phyloP scores from a whole-genome alignment of 2,329 filamentous ascomycete genomes.

The Monascus ruber region DNA sequence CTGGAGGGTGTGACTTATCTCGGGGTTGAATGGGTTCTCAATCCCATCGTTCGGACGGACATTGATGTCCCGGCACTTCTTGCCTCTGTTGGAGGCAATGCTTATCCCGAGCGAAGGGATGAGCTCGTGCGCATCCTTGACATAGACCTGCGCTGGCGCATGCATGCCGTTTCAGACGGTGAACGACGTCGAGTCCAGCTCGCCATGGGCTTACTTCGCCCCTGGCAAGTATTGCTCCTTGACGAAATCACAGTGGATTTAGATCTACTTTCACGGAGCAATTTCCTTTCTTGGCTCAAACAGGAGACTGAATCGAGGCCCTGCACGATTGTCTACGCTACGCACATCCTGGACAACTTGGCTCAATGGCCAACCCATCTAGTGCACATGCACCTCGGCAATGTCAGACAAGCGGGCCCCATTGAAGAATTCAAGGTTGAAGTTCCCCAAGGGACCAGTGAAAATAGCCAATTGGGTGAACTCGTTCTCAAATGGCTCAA shows the following conservation, averaged over 20 bases:
- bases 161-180: constrained; percentile 91
- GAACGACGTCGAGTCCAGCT: constrained; percentile 86
- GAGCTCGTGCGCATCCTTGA: constrained; percentile 82
- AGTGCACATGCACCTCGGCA: constrained; percentile 87
- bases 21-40: constrained; percentile 94
- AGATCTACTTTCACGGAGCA: constrained; percentile 71
- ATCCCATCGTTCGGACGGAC: constrained; percentile 89
- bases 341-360: constrained; percentile 91
- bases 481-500: constrained; percentile 80
- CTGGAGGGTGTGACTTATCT: constrained; percentile 95
- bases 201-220: constrained; percentile 85
- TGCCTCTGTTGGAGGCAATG: constrained; percentile 71
- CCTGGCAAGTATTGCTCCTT: constrained; percentile 81
- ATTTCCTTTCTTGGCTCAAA: constrained; percentile 79
- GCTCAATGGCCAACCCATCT: constrained; percentile 91
- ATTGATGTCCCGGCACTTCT: constrained; percentile 85
- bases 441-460: constrained; percentile 42
- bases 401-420: constrained; percentile 73
- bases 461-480: constrained; percentile 77
- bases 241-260: constrained; percentile 97
- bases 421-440: constrained; percentile 57
- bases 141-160: constrained; percentile 83
- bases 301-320: constrained; percentile 68
- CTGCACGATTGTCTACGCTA: constrained; percentile 94
- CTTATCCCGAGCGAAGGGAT: constrained; percentile 69